These are phyloP conservation scores for Globisporangium cylindrosporum DNA, from an alignment of 352 stramenopile species.

Conservation along the genomic window DNA sequence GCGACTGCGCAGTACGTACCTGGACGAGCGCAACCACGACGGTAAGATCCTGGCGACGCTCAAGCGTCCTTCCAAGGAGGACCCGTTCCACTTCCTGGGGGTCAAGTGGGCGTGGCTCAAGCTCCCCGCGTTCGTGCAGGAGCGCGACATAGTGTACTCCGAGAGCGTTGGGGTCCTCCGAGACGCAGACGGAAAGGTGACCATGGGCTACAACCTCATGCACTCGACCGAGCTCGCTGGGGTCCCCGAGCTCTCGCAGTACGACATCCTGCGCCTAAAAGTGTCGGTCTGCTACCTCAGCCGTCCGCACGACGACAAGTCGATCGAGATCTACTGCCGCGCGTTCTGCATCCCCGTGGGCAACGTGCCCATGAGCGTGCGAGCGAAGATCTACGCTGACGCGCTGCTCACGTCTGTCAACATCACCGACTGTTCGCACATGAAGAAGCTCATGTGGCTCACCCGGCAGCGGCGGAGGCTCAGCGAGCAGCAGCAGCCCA, in stretches of 20 bases:
- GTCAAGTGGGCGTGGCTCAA: slow-evolving; percentile 16
- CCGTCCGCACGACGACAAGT: slow-evolving; percentile 21
- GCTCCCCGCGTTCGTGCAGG: slow-evolving; percentile 1
- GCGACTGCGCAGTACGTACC: slow-evolving; percentile 22
- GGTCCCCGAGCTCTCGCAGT: slow-evolving; percentile 19
- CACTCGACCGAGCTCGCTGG: slow-evolving; percentile 27
- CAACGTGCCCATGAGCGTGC: slow-evolving; percentile 15
- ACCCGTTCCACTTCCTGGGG: slow-evolving; percentile 15
- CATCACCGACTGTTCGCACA: slow-evolving; percentile 26
- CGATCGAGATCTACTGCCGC: slow-evolving; percentile 47
- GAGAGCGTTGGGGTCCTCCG: slow-evolving; percentile 35
- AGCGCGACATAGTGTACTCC: slow-evolving; percentile 24
- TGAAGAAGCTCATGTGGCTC: slow-evolving; percentile 37
- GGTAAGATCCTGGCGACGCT: slow-evolving; percentile 28
- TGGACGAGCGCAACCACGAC: slow-evolving; percentile 28
- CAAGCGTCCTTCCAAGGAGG: slow-evolving; percentile 17
- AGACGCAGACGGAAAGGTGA: slow-evolving; percentile 16
- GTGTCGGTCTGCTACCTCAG: slow-evolving; percentile 45
- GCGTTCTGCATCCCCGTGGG: slow-evolving; percentile 26
- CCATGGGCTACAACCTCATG: slow-evolving; percentile 36
- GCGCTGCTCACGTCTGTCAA: slow-evolving; percentile 24
- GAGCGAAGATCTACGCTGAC: slow-evolving; percentile 35
- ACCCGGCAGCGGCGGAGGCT: slow-evolving; percentile 13
- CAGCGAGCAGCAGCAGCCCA: background rate
- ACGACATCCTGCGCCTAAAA: slow-evolving; percentile 33